Percentiles rank a stretch among this genome's conserved stretches.
These are phyloP conservation scores for Lentinula novae-zelandiae DNA, from an alignment of 1,284 basidiomycete species.

Conservation along the genomic window DNA sequence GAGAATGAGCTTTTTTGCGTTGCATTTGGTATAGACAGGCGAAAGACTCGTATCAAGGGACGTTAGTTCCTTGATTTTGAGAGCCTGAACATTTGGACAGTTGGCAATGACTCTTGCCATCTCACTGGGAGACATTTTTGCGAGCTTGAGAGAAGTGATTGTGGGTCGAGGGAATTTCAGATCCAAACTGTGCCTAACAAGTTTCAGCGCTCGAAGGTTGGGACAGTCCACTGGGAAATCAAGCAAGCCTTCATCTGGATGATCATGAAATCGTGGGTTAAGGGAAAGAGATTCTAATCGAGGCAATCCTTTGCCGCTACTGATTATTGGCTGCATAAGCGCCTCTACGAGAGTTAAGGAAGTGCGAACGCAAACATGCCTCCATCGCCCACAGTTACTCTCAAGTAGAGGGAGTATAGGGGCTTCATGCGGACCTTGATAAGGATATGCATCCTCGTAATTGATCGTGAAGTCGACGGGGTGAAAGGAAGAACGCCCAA, in stretches of 20 bases:
- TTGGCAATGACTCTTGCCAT: background rate
- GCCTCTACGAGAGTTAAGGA: background rate
- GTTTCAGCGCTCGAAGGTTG: background rate
- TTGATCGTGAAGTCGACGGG: background rate
- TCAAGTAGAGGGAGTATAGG: background rate
- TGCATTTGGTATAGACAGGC: background rate
- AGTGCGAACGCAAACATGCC: background rate
- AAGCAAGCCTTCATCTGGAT: background rate
- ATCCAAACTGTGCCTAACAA: background rate
- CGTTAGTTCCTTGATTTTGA: background rate
- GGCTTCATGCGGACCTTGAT: background rate
- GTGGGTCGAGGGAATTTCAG: background rate
- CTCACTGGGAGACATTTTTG: background rate
- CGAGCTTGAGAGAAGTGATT: background rate
- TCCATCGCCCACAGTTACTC: background rate
- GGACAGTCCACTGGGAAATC: background rate
- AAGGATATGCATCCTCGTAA: background rate
- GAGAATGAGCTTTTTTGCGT: background rate
- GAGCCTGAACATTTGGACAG: background rate
- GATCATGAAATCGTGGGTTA: background rate
- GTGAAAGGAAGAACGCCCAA: background rate
- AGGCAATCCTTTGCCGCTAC: background rate
- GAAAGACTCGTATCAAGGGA: background rate
- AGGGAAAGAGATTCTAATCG: background rate
- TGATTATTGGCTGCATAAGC: background rate